Conservation (phyloP, 192 early-diverging fungal species). For the Phlyctochytrium bullatum region DNA sequence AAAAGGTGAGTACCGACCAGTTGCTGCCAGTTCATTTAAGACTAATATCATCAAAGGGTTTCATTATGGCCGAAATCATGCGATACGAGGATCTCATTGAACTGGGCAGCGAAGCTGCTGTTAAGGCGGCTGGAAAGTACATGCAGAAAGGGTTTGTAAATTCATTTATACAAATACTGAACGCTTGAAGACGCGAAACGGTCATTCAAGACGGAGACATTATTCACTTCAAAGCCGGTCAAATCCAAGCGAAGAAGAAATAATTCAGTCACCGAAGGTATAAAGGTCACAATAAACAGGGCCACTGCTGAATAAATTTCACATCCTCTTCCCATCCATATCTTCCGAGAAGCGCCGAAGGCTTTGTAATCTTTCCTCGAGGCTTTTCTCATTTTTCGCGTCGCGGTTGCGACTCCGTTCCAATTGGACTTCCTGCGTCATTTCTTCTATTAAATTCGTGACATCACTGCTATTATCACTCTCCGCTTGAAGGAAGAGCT, state of each 20-base stretch:
- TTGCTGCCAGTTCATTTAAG: background rate
- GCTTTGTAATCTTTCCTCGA: conserved; percentile 16
- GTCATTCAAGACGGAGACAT: conserved; percentile 92
- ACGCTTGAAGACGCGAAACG: conserved; percentile 76
- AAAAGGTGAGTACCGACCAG: conserved; percentile 35
- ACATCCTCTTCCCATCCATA: background rate
- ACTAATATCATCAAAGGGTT: conserved; percentile 41
- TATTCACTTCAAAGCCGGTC: conserved; percentile 54
- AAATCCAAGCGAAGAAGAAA: conserved; percentile 31
- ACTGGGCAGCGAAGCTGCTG: conserved; percentile 78
- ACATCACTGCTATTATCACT: conserved; percentile 21
- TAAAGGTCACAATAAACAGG: too few relatives aligned
- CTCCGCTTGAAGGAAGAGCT: background rate
- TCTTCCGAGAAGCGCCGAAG: conserved; percentile 12
- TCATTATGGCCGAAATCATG: conserved; percentile 85
- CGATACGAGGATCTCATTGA: conserved; percentile 83
- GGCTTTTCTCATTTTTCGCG: background rate
- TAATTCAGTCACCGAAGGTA: too few relatives aligned
- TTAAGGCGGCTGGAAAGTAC: conserved; percentile 91
- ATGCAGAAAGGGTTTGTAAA: conserved; percentile 61
- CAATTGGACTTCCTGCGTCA: conserved; percentile 24
- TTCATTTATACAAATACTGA: too few relatives aligned
- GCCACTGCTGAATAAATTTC: too few relatives aligned
- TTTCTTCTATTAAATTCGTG: conserved; percentile 12
- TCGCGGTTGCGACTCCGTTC: conserved; percentile 20